Evolutionary conservation across 2,329 filamentous ascomycete genomes (phyloP).

Genomic region (Phialemonium atrogriseum): DNA sequence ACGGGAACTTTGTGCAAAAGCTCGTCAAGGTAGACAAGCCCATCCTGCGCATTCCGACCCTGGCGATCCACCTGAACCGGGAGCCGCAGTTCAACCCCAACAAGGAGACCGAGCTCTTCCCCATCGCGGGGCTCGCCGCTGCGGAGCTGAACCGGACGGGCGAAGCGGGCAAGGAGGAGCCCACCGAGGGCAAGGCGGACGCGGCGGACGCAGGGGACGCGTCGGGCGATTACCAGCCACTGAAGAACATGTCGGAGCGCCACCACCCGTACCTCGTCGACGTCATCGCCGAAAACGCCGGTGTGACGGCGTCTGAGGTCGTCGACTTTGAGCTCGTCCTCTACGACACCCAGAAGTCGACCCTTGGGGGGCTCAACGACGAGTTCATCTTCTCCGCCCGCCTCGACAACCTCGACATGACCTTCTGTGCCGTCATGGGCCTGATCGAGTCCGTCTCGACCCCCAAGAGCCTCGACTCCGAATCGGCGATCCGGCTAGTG

Average conservation of each 20-base stretch:
- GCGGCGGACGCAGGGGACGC: no score
- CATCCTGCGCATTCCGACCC: constrained; percentile 82
- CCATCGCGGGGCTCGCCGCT: constrained; percentile 79
- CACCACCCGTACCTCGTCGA: constrained; percentile 86
- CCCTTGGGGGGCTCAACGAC: constrained; percentile 80
- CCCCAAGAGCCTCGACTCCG: constrained; percentile 58
- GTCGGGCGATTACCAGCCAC: constrained; percentile 61
- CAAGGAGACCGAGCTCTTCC: constrained; percentile 93
- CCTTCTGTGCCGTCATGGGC: constrained; percentile 81
- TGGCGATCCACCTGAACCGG: constrained; percentile 90
- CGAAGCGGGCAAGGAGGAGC: constrained; percentile 28
- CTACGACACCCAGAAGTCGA: constrained; percentile 89
- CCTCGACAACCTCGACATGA: constrained; percentile 93
- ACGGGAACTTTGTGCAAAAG: constrained; percentile 71
- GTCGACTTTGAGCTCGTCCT: constrained; percentile 95
- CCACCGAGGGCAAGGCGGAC: constrained; percentile 30
- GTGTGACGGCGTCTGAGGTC: constrained; percentile 60
- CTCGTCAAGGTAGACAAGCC: constrained; percentile 87
- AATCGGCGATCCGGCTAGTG: constrained; percentile 79
- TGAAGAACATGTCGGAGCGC: constrained; percentile 69
- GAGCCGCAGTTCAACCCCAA: constrained; percentile 84
- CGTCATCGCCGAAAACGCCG: constrained; percentile 73
- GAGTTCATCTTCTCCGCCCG: constrained; percentile 96
- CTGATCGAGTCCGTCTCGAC: constrained; percentile 70
- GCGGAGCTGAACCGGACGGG: constrained; percentile 78